phyloP scores from a whole-genome alignment of 176 grass and related monocot genomes.

The Avena sativa region DNA sequence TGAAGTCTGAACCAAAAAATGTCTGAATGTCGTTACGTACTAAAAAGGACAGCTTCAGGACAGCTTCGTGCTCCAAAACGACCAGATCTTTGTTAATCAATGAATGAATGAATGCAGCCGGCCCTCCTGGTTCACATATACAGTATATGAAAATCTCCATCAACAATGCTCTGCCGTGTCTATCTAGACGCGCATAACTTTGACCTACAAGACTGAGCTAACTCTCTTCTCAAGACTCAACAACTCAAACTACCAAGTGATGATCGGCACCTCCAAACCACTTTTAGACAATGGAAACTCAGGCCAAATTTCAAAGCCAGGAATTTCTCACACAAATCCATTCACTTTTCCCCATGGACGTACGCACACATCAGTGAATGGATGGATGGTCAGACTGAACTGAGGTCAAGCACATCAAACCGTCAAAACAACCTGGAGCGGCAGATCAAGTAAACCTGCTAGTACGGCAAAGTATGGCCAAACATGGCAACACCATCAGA shows the following conservation, averaged over 20 bases:
- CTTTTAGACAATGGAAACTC: not conserved
- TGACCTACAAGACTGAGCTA: not conserved
- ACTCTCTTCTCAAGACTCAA: not conserved
- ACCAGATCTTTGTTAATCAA: not conserved
- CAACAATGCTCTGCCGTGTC: not conserved
- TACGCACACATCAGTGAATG: not conserved
- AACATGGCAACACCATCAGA: not conserved
- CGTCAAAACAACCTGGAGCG: not conserved
- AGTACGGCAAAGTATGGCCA: conserved; percentile 26
- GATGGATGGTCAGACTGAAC: not conserved
- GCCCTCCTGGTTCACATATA: not conserved
- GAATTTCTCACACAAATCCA: not conserved
- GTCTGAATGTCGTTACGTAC: not conserved
- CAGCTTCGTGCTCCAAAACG: not conserved
- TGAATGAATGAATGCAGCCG: not conserved
- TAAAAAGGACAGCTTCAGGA: not conserved
- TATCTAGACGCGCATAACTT: not conserved
- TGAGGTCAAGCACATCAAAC: not conserved
- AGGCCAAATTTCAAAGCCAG: conserved; percentile 3
- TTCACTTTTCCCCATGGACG: too few relatives aligned
- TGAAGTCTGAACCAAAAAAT: not conserved
- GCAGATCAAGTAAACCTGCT: not conserved
- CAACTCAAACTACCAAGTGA: not conserved
- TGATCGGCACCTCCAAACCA: not conserved
- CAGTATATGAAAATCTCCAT: not conserved